Base-by-base conservation (phyloP, 331 rosid species). In the Cucumis variabilis region DNA sequence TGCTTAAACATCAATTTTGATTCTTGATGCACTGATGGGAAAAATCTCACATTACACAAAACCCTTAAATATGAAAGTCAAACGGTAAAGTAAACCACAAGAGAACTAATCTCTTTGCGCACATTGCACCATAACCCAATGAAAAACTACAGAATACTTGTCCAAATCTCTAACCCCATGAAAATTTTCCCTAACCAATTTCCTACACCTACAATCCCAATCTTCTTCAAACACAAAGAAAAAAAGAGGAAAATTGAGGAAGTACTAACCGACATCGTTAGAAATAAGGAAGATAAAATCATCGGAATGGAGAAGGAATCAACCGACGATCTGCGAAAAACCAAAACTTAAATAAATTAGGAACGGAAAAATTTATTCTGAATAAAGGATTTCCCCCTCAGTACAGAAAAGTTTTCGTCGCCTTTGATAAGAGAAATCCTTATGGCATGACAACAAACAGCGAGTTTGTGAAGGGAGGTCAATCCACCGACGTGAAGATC, bases 251-350 rank as follows among this genome's bases (percentile, higher is more conserved):
- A 85, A 48, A 46, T 69, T 70, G 17, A 85, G 5, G 81, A 69
- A 70, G 69, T 33, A 85, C 87, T 70, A 30, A 85, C 87, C 87
- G 79, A 85, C 87, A 85, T 85, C 81, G 81, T 68, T 27, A 30
- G 53, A 70, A 68, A 68, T 55, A 67, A 51, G 53, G 69, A 53
- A 85, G 30, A 70, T 44, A n/a, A n/a, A 51, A 19, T 25, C 87
- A 65, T 46, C 78, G 79, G 63, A 84, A 84, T 50, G 66, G 46
- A 0, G 69, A 44, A 14, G 9, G 46, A 27, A 85, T 70, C 78
- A 13, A 70, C 51, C 87, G 69, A 51, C 9, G 80, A 85, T 83
- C 62, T 0, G 60, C 30, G 25, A 75, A 41, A 62, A 62, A 37
- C 73, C 9, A 53, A 63, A 83, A 65, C 74, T 55, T 15, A 21